phyloP scores from a whole-genome alignment of 2,329 filamentous ascomycete species.

The Pseudophaeomoniella oleicola region DNA sequence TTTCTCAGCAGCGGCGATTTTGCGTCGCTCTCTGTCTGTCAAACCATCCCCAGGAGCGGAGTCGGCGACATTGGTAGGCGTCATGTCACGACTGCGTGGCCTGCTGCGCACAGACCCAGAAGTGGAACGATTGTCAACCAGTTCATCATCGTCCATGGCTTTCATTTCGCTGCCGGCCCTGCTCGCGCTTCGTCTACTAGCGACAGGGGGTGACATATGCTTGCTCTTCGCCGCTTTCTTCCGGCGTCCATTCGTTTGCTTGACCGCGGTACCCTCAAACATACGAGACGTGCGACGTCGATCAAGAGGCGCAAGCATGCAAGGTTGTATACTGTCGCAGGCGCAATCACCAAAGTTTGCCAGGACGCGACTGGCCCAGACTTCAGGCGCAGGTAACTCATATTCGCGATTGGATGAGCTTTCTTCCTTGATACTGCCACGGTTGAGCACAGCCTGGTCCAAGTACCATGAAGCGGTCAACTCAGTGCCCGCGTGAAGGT shows the following conservation, averaged over 20 bases:
- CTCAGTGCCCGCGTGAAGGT: conserved; percentile 46
- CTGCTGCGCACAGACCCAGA: conserved; percentile 42
- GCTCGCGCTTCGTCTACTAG: conserved; percentile 38
- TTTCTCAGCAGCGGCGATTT: conserved; percentile 47
- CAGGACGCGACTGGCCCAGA: conserved; percentile 31
- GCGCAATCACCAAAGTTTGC: conserved; percentile 35
- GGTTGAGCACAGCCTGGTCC: conserved; percentile 23
- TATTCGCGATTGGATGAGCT: conserved; percentile 20
- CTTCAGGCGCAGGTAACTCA: conserved; percentile 20
- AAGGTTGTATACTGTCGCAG: conserved; percentile 22
- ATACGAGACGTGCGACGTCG: conserved; percentile 22
- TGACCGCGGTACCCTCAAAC: conserved; percentile 16
- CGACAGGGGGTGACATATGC: conserved; percentile 38
- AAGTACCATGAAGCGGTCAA: conserved; percentile 35
- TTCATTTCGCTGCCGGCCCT: conserved; percentile 45
- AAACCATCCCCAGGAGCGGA: conserved; percentile 21
- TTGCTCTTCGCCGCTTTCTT: conserved; percentile 31
- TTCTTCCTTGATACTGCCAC: conserved; percentile 26
- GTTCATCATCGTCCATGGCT: conserved; percentile 39
- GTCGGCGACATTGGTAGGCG: conserved; percentile 38
- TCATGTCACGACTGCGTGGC: conserved; percentile 45
- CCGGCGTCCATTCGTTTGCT: conserved; percentile 30
- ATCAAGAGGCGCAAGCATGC: conserved; percentile 27
- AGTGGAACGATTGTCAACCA: conserved; percentile 40
- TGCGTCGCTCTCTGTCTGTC: conserved; percentile 44